Base-by-base conservation (phyloP, 1,284 basidiomycete genomes). In the Puccinia polysora region DNA sequence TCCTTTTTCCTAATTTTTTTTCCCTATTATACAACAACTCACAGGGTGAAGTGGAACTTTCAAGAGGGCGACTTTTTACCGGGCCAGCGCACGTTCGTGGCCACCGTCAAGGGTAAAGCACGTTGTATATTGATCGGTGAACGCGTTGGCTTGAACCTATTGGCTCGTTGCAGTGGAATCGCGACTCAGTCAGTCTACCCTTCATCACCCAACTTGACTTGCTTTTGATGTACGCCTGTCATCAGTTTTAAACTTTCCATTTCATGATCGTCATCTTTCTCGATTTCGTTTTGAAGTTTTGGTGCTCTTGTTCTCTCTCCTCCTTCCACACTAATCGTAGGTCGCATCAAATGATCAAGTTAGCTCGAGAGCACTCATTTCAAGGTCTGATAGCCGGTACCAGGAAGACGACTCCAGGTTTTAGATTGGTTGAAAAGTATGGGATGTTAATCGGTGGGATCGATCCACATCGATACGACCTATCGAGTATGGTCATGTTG, bases 401-500 rank as follows among this genome's bases (percentile, higher is more conserved):
- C 23, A 84, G 95, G 74, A 99, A 98, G 84, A 98, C 95, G 0
- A 97, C 95, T 1, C 96, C 95, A n/a, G 91, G 92, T 0, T 98
- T 98, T 83, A 84, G 96, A 59, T 84, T 97, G 18, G 94, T 98
- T 4, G 95, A 99, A 81, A 99, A 99, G 81, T 97, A 98, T 80
- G 96, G 89, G 8, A 99, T 98, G 96, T 83, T 97, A 55, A 91
- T 98, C 30, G 95, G 96, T 28, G 96, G 95, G 4, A 89, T 97
- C 75, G 96, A 99, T 80, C 84, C 90, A 20, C 96, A 98, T 82
- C 85, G 96, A n/a, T 89, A 97, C 78, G 94, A 97, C 81, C 84
- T 98, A 38, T 93, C 90, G 45, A 91, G 89, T 79, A 98, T 98
- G 95, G 95, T 99, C 79, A 98, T 98, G 95, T 86, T 99, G 78